Percentiles rank a stretch among this genome's conserved stretches.
Evolutionary conservation across 2,329 filamentous ascomycete genomes (phyloP).

Genomic region (Diaporthe longicolla): DNA sequence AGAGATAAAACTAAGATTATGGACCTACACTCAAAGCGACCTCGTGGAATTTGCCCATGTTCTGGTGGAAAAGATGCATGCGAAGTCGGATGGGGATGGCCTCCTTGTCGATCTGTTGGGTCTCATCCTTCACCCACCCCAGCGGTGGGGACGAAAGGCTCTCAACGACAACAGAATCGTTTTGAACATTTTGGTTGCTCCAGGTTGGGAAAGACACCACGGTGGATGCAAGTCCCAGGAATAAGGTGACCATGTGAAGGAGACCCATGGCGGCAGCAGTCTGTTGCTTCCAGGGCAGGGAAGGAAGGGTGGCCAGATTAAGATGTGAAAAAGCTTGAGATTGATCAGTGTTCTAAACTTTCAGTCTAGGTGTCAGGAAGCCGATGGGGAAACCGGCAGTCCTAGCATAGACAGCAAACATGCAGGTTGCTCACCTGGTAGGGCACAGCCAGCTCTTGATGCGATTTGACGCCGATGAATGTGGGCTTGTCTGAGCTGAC

Average conservation of each 20-base stretch:
- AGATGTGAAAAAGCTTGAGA: background rate
- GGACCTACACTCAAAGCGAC: conserved; percentile 27
- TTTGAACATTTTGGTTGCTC: conserved; percentile 22
- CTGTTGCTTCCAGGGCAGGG: background rate
- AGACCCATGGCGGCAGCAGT: conserved; percentile 27
- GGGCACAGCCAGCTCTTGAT: background rate
- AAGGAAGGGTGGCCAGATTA: conserved; percentile 26
- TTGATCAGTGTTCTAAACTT: background rate
- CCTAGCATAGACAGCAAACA: conserved; percentile 3
- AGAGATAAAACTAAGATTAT: background rate
- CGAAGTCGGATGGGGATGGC: conserved; percentile 35
- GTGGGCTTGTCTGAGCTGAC: conserved; percentile 17
- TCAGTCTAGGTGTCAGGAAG: background rate
- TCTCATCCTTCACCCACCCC: conserved; percentile 40
- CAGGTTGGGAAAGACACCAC: conserved; percentile 29
- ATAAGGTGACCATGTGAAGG: conserved; percentile 30
- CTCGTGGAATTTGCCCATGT: conserved; percentile 42
- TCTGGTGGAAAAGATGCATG: conserved; percentile 40
- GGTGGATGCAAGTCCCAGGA: conserved; percentile 35
- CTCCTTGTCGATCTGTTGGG: conserved; percentile 39
- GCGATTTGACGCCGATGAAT: background rate
- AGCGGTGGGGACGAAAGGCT: conserved; percentile 36
- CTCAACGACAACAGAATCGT: conserved; percentile 35
- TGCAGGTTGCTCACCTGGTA: background rate
- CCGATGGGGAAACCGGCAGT: background rate